Evolutionary conservation across 805 yeast species (phyloP).

Genomic region (Candida vartiovaarae): DNA sequence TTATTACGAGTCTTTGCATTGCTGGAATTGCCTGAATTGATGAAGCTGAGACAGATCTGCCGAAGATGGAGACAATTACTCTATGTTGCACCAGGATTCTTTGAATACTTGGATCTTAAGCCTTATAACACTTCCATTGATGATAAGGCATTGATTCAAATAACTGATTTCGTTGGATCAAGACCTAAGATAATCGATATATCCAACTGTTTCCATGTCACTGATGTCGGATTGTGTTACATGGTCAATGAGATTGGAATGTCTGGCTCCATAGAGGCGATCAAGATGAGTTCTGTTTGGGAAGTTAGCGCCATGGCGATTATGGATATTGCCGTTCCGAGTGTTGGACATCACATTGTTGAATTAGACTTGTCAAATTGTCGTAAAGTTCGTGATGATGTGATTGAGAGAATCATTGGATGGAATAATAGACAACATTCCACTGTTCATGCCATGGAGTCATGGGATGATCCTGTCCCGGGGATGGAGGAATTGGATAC

Average conservation of each 20-base stretch:
- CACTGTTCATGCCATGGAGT: conserved; percentile 1
- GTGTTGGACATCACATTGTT: conserved; percentile 51
- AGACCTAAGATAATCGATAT: conserved; percentile 56
- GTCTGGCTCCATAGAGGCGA: conserved; percentile 45
- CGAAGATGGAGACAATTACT: conserved; percentile 64
- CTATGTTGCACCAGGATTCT: conserved; percentile 47
- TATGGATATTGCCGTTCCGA: conserved; percentile 65
- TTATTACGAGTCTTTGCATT: conserved; percentile 46
- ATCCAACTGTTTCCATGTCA: conserved; percentile 69
- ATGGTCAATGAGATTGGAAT: conserved; percentile 67
- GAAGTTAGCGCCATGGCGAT: conserved; percentile 76
- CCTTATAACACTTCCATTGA: conserved; percentile 56
- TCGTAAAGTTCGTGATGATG: conserved; percentile 65
- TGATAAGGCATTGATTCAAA: conserved; percentile 48
- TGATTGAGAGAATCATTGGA: conserved; percentile 62
- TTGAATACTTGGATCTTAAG: conserved; percentile 45
- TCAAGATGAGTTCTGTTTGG: conserved; percentile 68
- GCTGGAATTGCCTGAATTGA: conserved; percentile 49
- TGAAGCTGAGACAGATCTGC: conserved; percentile 53
- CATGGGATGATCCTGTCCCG: conserved; percentile 21
- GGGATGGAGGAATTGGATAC: conserved; percentile 25
- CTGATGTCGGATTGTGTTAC: conserved; percentile 68
- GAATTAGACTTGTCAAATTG: conserved; percentile 67
- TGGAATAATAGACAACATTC: conserved; percentile 26
- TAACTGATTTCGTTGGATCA: conserved; percentile 65